These are phyloP conservation scores for Cladosporium sp. DNA, from an alignment of 2,329 filamentous ascomycete species.

Conservation along the genomic window DNA sequence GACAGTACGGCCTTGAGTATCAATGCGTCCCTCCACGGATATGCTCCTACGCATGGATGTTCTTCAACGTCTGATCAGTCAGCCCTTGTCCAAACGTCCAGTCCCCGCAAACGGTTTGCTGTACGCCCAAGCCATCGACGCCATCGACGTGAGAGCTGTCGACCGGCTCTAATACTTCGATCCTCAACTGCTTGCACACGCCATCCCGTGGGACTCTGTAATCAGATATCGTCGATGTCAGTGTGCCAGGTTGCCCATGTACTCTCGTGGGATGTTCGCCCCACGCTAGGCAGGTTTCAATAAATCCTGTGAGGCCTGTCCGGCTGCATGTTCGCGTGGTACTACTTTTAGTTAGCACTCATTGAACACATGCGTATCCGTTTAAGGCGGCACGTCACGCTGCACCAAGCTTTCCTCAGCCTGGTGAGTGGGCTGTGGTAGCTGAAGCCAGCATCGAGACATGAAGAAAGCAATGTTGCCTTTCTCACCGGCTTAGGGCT, in stretches of 20 bases:
- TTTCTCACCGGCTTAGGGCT: not conserved
- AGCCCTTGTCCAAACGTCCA: not conserved
- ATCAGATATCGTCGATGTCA: not conserved
- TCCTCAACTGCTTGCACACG: not conserved
- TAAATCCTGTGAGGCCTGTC: not conserved
- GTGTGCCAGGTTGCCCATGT: not conserved
- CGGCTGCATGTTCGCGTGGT: not conserved
- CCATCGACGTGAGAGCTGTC: not conserved
- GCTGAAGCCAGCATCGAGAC: not conserved
- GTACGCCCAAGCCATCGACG: constrained; percentile 4
- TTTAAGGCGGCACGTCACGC: not conserved
- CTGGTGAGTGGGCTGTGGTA: not conserved
- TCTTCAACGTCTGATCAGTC: not conserved
- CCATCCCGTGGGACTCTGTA: not conserved
- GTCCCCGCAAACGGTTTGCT: not conserved
- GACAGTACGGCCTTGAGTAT: not conserved
- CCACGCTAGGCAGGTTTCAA: not conserved
- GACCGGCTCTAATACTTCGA: not conserved
- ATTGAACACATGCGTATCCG: not conserved
- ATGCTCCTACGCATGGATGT: not conserved
- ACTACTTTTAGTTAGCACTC: not conserved
- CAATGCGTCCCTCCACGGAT: not conserved
- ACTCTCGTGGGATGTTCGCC: constrained; percentile 4
- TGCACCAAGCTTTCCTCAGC: constrained; percentile 1
- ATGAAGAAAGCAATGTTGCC: not conserved